Percentiles rank a stretch among this genome's conserved stretches.
These are phyloP conservation scores for Candida sphagnicola DNA, from an alignment of 805 yeast genomes.

Conservation along the genomic window DNA sequence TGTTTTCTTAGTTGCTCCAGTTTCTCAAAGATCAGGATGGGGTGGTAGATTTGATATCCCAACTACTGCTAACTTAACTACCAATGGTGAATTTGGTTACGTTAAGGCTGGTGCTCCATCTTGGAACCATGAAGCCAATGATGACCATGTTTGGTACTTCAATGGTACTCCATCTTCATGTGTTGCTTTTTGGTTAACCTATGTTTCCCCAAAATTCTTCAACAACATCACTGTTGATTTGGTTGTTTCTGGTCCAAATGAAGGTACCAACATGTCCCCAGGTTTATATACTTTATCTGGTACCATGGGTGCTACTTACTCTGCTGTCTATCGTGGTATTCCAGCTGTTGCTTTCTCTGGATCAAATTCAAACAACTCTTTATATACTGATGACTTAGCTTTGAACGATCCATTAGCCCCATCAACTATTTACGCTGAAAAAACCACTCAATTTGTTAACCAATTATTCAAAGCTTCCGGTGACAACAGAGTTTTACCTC, in stretches of 20 bases:
- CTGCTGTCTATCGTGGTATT: conserved; percentile 43
- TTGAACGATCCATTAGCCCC: conserved; percentile 35
- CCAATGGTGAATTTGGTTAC: conserved; percentile 46
- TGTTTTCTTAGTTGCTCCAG: conserved; percentile 51
- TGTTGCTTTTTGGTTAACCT: conserved; percentile 46
- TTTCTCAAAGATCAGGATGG: conserved; percentile 47
- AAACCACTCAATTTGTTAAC: conserved; percentile 37
- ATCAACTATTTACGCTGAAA: conserved; percentile 42
- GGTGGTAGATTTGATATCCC: conserved; percentile 54
- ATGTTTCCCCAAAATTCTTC: conserved; percentile 43
- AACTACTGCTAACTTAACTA: conserved; percentile 29
- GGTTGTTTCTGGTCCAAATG: conserved; percentile 51
- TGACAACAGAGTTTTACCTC: conserved; percentile 37
- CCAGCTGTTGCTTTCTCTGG: conserved; percentile 54
- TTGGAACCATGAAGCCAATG: conserved; percentile 47
- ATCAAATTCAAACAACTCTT: conserved; percentile 45
- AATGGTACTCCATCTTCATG: conserved; percentile 54
- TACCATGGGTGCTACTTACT: conserved; percentile 50
- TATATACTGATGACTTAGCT: conserved; percentile 42
- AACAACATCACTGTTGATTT: conserved; percentile 42
- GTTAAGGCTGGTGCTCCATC: conserved; percentile 47
- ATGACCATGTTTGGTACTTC: conserved; percentile 48
- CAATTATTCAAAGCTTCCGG: conserved; percentile 36
- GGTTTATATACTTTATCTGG: conserved; percentile 42
- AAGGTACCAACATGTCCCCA: conserved; percentile 46